These are phyloP conservation scores for Oxyria digyna DNA, from an alignment of 148 eudicot genomes.

Conservation along the genomic window DNA sequence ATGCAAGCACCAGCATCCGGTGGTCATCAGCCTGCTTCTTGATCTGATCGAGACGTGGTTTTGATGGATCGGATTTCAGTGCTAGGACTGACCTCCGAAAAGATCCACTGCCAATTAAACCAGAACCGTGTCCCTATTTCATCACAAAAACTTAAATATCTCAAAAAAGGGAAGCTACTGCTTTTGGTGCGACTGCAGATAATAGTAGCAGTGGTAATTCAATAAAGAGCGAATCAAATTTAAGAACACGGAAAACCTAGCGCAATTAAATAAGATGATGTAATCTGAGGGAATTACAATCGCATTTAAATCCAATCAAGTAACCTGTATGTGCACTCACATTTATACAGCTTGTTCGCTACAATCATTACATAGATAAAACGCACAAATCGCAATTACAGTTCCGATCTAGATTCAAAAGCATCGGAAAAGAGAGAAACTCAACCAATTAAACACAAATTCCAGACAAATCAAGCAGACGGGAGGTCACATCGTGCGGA, in stretches of 20 bases:
- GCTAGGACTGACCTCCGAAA: slow-evolving; percentile 31
- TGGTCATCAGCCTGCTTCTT: slow-evolving; percentile 57
- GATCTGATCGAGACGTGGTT: slow-evolving; percentile 50
- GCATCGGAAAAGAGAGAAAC: neutral
- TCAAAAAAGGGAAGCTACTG: neutral
- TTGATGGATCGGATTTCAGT: slow-evolving; percentile 47
- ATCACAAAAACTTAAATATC: neutral
- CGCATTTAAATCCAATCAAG: neutral
- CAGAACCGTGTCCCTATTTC: slow-evolving; percentile 1
- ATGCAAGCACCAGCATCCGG: slow-evolving; percentile 31
- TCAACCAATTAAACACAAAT: neutral
- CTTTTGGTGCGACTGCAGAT: neutral
- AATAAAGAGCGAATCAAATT: neutral
- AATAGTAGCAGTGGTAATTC: neutral
- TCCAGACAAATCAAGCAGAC: neutral
- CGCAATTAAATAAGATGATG: neutral
- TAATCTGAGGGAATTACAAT: neutral
- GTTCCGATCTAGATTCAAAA: neutral
- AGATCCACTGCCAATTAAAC: slow-evolving; percentile 15
- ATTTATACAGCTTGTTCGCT: neutral
- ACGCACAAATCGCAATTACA: neutral
- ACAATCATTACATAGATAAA: neutral
- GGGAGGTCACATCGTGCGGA: neutral
- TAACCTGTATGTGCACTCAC: neutral
- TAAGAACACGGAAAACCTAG: slow-evolving; percentile 1